A percentile compares a stretch with the other conserved stretches of the same genome.
Conservation (phyloP, 202 grass and related monocot species). For the Musa balbisiana region DNA sequence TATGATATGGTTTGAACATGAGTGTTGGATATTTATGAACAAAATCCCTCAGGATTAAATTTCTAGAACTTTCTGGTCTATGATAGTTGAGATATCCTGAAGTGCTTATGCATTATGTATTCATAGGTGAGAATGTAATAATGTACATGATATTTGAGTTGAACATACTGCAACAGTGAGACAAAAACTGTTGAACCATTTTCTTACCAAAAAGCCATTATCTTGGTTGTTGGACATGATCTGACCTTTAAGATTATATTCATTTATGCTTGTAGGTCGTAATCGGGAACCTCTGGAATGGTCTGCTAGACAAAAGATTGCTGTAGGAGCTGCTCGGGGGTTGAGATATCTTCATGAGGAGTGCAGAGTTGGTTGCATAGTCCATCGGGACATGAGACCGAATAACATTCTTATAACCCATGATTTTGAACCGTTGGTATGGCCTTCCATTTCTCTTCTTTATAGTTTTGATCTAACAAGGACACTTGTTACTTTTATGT, state of each 20-base stretch:
- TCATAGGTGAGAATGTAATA: too few species aligned
- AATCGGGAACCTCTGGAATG: slow-evolving; percentile 71
- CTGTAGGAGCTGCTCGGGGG: slow-evolving; percentile 90
- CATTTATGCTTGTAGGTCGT: slow-evolving; percentile 30
- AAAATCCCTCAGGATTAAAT: too few species aligned
- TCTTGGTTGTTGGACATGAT: not conserved
- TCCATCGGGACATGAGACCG: slow-evolving; percentile 95
- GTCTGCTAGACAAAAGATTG: slow-evolving; percentile 90
- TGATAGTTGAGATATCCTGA: too few species aligned
- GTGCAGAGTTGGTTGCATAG: slow-evolving; percentile 99
- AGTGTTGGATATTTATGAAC: too few species aligned
- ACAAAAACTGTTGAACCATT: too few species aligned
- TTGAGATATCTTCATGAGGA: slow-evolving; percentile 94
- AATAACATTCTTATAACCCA: slow-evolving; percentile 98
- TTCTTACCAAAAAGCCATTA: not conserved
- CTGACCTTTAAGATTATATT: not conserved
- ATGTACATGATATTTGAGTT: too few species aligned
- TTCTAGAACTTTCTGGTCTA: too few species aligned
- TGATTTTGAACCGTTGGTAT: slow-evolving; percentile 99
- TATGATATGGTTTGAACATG: too few species aligned
- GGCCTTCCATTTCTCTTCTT: slow-evolving; percentile 3
- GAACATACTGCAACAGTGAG: too few species aligned
- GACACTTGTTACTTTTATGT: too few species aligned
- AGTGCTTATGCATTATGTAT: too few species aligned
- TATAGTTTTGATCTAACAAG: not conserved